Conservation (phyloP, 176 grass and related monocot species). For the Thalia dealbata region DNA sequence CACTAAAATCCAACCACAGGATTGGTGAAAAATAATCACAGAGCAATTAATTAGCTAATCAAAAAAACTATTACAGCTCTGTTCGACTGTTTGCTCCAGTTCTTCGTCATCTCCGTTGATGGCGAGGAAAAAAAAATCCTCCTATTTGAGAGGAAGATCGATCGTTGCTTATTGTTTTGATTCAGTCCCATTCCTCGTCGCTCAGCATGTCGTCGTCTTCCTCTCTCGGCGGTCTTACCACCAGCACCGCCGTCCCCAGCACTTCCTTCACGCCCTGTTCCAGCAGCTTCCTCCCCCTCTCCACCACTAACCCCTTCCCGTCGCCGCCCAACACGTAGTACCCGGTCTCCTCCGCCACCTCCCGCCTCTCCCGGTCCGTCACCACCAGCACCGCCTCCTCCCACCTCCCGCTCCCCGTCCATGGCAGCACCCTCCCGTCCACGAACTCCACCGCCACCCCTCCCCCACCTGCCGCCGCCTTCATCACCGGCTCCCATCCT, state of each 20-base stretch:
- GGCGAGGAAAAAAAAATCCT: slow-evolving; percentile 11
- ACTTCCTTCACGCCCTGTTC: slow-evolving; percentile 30
- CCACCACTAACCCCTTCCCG: slow-evolving; percentile 37
- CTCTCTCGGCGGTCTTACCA: slow-evolving; percentile 63
- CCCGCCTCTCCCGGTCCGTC: slow-evolving; percentile 32
- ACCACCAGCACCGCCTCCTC: slow-evolving; percentile 54
- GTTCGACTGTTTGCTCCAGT: too few relatives aligned
- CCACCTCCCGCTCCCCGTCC: slow-evolving; percentile 22
- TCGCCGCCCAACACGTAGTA: slow-evolving; percentile 47
- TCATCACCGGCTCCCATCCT: slow-evolving; percentile 53
- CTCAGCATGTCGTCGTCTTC: slow-evolving; percentile 39
- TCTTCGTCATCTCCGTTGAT: not conserved
- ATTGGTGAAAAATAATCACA: too few relatives aligned
- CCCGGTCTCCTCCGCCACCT: slow-evolving; percentile 36
- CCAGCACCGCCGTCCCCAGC: slow-evolving; percentile 34
- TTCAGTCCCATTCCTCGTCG: slow-evolving; percentile 69
- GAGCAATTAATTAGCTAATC: too few relatives aligned
- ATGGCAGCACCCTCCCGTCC: slow-evolving; percentile 43
- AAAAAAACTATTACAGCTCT: too few relatives aligned
- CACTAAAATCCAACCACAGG: too few relatives aligned
- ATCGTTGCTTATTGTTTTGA: not conserved
- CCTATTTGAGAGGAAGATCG: slow-evolving; percentile 16
- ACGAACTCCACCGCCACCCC: slow-evolving; percentile 63
- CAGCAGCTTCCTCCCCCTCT: slow-evolving; percentile 45
- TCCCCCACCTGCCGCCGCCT: slow-evolving; percentile 20